These are phyloP conservation scores for Kazachstania taianensis DNA, from an alignment of 805 yeast species.

Conservation along the genomic window DNA sequence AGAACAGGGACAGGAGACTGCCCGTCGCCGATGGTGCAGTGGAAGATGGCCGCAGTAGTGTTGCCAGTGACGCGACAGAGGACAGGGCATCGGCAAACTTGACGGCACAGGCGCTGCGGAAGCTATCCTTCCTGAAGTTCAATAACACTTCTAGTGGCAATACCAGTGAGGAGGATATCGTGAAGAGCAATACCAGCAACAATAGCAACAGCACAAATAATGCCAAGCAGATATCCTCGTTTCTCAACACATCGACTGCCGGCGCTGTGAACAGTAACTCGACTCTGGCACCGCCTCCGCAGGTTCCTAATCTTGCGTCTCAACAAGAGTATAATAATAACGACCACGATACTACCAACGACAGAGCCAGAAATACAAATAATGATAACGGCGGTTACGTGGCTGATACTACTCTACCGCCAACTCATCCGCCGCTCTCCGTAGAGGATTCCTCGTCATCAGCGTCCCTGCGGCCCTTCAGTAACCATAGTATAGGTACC, in stretches of 20 bases:
- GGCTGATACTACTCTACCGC: neutral
- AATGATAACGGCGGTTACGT: slow-evolving; percentile 1
- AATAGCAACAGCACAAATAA: neutral
- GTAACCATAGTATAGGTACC: no score
- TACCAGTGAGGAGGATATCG: neutral
- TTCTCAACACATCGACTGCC: neutral
- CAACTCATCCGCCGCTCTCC: neutral
- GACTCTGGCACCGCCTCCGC: slow-evolving; percentile 1
- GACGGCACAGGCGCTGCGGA: slow-evolving; percentile 33
- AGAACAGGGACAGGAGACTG: neutral
- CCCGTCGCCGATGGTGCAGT: neutral
- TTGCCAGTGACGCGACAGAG: neutral
- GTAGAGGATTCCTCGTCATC: no score
- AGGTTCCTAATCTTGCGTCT: neutral
- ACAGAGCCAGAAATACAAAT: neutral
- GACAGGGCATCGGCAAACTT: slow-evolving; percentile 21
- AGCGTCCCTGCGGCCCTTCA: no score
- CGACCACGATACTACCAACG: neutral
- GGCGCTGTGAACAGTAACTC: neutral
- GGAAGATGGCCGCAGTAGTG: neutral
- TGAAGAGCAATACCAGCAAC: neutral
- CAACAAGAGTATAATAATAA: no score
- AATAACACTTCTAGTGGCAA: neutral
- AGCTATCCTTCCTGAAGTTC: slow-evolving; percentile 24
- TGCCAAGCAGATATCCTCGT: neutral